Conservation (phyloP, 2,329 filamentous ascomycete genomes). For the Verticillium dahliae region DNA sequence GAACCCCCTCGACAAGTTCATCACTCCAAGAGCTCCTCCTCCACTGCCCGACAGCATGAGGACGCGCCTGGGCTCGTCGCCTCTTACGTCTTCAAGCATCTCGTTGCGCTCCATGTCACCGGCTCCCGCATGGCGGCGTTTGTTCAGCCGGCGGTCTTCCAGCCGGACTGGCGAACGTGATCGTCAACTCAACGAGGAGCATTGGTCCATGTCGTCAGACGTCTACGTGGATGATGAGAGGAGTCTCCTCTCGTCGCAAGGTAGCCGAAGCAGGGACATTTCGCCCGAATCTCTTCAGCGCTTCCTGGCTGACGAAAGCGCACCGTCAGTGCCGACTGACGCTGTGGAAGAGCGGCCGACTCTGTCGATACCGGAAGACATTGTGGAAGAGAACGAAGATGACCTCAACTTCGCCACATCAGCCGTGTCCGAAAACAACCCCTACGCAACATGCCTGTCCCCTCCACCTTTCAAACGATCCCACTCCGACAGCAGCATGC, state of each 20-base stretch:
- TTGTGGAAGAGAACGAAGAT: slow-evolving; percentile 30
- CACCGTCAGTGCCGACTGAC: slow-evolving; percentile 11
- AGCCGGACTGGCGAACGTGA: slow-evolving; percentile 26
- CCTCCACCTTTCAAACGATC: slow-evolving; percentile 44
- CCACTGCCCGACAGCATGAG: slow-evolving; percentile 33
- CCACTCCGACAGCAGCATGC: slow-evolving; percentile 21
- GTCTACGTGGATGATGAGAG: slow-evolving; percentile 19
- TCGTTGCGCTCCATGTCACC: slow-evolving; percentile 40
- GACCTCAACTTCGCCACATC: slow-evolving; percentile 58
- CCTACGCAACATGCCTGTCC: slow-evolving; percentile 41
- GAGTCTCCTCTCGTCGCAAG: slow-evolving; percentile 29
- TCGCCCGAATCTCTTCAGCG: slow-evolving; percentile 49
- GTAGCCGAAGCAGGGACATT: slow-evolving; percentile 41
- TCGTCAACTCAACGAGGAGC: slow-evolving; percentile 21
- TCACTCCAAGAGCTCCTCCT: slow-evolving; percentile 51
- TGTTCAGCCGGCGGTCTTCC: slow-evolving; percentile 37
- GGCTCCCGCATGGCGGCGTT: slow-evolving; percentile 42
- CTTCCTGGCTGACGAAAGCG: slow-evolving; percentile 42
- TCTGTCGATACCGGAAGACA: slow-evolving; percentile 27
- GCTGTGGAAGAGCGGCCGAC: slow-evolving; percentile 20
- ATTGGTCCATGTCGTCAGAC: slow-evolving; percentile 15
- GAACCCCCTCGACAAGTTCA: slow-evolving; percentile 70
- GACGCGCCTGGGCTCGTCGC: slow-evolving; percentile 24
- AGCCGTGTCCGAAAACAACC: slow-evolving; percentile 35
- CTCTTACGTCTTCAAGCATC: slow-evolving; percentile 21